A percentile compares a stretch with the other conserved stretches of the same genome.
Evolutionary conservation across 768 basidiomycete genomes (phyloP).

Genomic region (Tubosaeta brunneosetosa): DNA sequence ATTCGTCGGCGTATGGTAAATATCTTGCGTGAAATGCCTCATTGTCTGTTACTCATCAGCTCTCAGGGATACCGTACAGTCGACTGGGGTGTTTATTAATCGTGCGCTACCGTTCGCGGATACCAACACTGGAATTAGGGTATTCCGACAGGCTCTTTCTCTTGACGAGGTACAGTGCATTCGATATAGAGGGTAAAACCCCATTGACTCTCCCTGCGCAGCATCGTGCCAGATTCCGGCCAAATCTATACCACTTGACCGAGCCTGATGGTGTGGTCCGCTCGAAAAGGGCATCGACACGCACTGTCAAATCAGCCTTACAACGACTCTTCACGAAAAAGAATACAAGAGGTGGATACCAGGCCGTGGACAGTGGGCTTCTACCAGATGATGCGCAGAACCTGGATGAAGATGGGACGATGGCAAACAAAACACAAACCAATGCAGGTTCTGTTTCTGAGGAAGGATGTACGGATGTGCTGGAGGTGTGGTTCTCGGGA

Average conservation of each 20-base stretch:
- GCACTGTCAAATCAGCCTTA: background rate
- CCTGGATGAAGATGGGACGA: background rate
- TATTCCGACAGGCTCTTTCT: constrained; percentile 72
- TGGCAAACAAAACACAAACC: background rate
- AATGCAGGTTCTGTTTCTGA: background rate
- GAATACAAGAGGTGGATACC: background rate
- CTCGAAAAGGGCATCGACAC: background rate
- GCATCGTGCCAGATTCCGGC: constrained; percentile 63
- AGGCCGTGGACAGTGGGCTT: background rate
- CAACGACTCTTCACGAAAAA: background rate
- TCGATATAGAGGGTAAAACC: background rate
- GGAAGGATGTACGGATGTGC: constrained; percentile 42
- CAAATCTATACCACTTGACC: constrained; percentile 55
- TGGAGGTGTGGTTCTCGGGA: constrained; percentile 81
- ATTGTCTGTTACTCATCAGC: constrained; percentile 2
- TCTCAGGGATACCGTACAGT: constrained; percentile 72
- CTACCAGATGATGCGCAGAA: background rate
- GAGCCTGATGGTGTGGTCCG: constrained; percentile 20
- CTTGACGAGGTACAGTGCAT: constrained; percentile 59
- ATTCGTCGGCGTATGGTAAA: constrained; percentile 76
- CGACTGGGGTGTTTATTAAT: constrained; percentile 62
- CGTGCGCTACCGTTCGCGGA: constrained; percentile 64
- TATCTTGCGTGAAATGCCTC: background rate
- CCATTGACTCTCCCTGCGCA: constrained; percentile 25
- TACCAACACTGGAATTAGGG: constrained; percentile 57